A percentile compares a stretch with the other conserved stretches of the same genome.
Conservation (phyloP, 2,329 filamentous ascomycete genomes). For the Epichloe glyceriae region DNA sequence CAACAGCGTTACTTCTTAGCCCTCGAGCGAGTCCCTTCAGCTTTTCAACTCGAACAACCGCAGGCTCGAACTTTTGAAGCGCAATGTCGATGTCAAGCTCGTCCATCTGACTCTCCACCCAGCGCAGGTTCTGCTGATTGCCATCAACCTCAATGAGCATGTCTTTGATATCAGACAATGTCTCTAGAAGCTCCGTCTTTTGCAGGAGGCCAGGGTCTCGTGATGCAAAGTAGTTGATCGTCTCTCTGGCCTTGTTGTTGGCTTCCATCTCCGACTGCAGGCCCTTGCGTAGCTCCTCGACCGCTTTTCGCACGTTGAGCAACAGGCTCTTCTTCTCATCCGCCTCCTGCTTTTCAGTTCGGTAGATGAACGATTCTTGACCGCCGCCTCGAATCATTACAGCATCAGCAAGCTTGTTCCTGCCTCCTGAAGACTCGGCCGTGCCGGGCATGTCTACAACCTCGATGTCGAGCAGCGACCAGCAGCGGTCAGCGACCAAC, state of each 20-base stretch:
- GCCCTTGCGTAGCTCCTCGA: conserved; percentile 80
- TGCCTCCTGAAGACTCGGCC: conserved; percentile 37
- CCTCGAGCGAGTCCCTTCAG: conserved; percentile 66
- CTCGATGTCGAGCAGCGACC: conserved; percentile 85
- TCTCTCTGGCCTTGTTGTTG: conserved; percentile 71
- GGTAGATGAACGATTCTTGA: conserved; percentile 86
- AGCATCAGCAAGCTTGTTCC: conserved; percentile 64
- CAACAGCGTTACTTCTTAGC: conserved; percentile 73
- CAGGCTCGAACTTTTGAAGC: conserved; percentile 73
- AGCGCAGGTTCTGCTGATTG: conserved; percentile 88
- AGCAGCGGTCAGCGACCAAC: conserved; percentile 86
- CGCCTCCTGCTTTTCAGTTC: conserved; percentile 69
- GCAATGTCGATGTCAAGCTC: conserved; percentile 94
- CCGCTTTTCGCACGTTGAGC: conserved; percentile 80
- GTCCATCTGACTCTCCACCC: conserved; percentile 91
- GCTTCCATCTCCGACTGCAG: conserved; percentile 79
- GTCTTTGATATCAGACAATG: conserved; percentile 65
- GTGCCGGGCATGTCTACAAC: conserved; percentile 73
- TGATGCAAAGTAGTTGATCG: conserved; percentile 73
- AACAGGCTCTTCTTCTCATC: conserved; percentile 70
- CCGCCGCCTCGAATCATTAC: conserved; percentile 81
- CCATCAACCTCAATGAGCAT: conserved; percentile 93
- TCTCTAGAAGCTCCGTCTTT: conserved; percentile 69
- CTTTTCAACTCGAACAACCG: conserved; percentile 74
- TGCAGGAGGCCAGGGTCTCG: conserved; percentile 64